Base-by-base conservation (phyloP, 805 yeast genomes). In the Saccharomycodes ludwigii region DNA sequence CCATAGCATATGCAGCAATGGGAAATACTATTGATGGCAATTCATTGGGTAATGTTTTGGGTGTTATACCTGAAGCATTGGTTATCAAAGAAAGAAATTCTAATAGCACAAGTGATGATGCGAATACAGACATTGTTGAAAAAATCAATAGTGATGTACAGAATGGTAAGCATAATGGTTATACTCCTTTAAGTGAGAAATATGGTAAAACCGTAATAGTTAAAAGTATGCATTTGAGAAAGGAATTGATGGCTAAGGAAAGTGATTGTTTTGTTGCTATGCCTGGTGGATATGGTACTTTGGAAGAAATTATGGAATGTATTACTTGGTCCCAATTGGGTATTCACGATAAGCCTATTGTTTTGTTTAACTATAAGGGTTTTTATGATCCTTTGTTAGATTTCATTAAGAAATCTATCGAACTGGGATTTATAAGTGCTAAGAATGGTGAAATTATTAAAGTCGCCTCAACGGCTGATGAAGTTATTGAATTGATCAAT, bases 241-340 rank as follows among this genome's bases (percentile, higher is more conserved):
- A 84, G 63, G 67, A 75, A 51, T 45, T 79, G 63, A 84, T 84
- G 95, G 93, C 85, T 18, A 66, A 70, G 47, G 86, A 79, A 52
- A 76, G 88, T n/a, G 73, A 73, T 42, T 93, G 88, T 0, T 84
- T 84, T 54, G 71, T 84, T 27, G 94, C 94, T 0, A 65, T 84
- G 59, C 94, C 95, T 10, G 95, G 95, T 40, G 95, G 95, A 3
- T 83, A 74, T 51, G 95, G 95, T 31, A 83, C 94, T 6, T 58
- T 82, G 49, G 95, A 84, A 56, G 95, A 84, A 58, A 63, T 84
- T 39, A 75, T 83, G 76, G 95, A 84, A 60, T 78, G 82, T 34
- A 78, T 79, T 37, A 84, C 95, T 4, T 84, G 95, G 95, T 73
- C 75, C 30, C 95, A 84, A 61, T 65, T 84, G 45, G 91, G 86